Conservation (phyloP, 1,139 yeast genomes). For the Hyphopichia pseudoburtonii region DNA sequence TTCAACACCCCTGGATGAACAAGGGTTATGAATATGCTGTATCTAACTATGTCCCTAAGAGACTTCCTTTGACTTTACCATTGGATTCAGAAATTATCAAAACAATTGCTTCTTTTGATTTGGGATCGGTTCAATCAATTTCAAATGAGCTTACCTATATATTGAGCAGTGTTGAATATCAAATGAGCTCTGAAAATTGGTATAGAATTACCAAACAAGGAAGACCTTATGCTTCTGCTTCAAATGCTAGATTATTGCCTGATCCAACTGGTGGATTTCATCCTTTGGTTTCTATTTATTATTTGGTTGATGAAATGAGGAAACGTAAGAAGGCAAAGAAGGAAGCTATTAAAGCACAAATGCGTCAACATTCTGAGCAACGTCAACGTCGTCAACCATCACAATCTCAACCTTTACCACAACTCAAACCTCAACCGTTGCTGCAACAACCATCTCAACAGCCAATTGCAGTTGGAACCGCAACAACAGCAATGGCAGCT, state of each 20-base stretch:
- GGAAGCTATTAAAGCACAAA: conserved; percentile 34
- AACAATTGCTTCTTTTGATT: conserved; percentile 77
- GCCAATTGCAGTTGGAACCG: not conserved
- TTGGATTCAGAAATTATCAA: conserved; percentile 68
- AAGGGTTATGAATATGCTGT: conserved; percentile 81
- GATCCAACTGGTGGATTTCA: conserved; percentile 92
- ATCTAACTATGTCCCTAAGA: conserved; percentile 68
- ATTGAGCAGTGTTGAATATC: conserved; percentile 68
- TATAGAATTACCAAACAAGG: conserved; percentile 44
- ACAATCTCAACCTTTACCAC: conserved; percentile 11
- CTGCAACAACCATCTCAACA: conserved; percentile 14
- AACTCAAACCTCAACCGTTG: too few relatives aligned
- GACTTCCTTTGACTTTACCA: conserved; percentile 74
- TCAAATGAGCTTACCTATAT: conserved; percentile 56
- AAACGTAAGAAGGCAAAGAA: conserved; percentile 66
- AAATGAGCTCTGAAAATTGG: conserved; percentile 67
- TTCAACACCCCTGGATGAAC: conserved; percentile 93
- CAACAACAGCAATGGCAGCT: not conserved
- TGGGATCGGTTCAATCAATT: conserved; percentile 67
- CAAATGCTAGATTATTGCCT: conserved; percentile 41
- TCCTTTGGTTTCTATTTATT: conserved; percentile 85
- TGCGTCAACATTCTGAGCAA: conserved; percentile 23
- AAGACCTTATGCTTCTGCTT: conserved; percentile 41
- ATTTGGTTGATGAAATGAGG: conserved; percentile 79
- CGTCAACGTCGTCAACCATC: conserved; percentile 15